These are phyloP conservation scores for Mesembryanthemum crystallinum DNA, from an alignment of 148 eudicot species.

Conservation along the genomic window DNA sequence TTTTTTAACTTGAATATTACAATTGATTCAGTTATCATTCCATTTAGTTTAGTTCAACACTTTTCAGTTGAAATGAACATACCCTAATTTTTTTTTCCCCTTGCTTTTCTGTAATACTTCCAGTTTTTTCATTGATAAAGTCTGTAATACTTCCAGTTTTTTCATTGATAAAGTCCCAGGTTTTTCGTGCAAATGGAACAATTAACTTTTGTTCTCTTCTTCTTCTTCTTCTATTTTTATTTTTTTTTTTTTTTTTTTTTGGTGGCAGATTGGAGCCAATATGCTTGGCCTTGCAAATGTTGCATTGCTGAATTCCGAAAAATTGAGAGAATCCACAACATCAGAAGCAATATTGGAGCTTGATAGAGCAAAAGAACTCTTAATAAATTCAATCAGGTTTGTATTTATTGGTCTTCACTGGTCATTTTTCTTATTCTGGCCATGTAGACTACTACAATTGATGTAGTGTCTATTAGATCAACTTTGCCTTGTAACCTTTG, in stretches of 20 bases:
- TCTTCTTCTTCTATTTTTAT: too few species aligned
- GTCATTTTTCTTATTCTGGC: too few species aligned
- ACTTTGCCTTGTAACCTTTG: too few species aligned
- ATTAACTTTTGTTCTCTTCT: constrained; percentile 10
- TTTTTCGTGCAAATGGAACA: background rate
- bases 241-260: too few species aligned
- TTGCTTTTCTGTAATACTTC: background rate
- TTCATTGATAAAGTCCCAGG: background rate
- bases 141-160: too few species aligned
- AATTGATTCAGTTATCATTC: too few species aligned
- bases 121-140: background rate
- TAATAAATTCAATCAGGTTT: constrained; percentile 65
- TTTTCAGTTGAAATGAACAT: background rate
- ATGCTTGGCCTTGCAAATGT: constrained; percentile 67
- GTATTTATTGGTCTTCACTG: constrained; percentile 17
- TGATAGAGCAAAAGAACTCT: constrained; percentile 53
- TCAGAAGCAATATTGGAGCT: constrained; percentile 55
- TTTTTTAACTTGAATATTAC: too few species aligned
- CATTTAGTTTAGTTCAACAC: too few species aligned
- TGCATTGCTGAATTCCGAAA: constrained; percentile 42
- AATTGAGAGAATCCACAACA: constrained; percentile 32
- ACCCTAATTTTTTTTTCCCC: background rate
- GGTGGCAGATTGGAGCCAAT: constrained; percentile 66
- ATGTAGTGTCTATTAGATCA: too few species aligned
- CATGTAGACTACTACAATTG: too few species aligned